Evolutionary conservation across 2,329 filamentous ascomycete species (phyloP), one percentile per base, ranked within the genome.

Genomic region (Colletotrichum liriopes): DNA sequence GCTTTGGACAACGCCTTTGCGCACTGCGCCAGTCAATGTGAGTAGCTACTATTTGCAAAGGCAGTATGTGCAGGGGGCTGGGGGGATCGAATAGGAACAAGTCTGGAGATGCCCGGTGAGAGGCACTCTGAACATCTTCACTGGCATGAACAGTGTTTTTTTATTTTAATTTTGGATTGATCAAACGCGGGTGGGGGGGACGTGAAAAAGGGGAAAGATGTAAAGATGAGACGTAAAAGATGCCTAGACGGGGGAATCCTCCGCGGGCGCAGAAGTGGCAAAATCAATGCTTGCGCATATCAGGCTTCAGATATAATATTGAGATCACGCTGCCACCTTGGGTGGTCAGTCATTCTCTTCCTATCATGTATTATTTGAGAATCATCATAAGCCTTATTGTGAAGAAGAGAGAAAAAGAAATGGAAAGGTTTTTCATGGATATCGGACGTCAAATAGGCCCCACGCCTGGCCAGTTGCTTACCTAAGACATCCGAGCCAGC

Each of bases 341-440:
- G 78, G 82, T 82, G 81, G 86, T 84, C 86, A 84, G 88, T 91
- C 88, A 91, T 85, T 87, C 89, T 91, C 89, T 91, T 91, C 89
- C 89, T 91, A 91, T 91, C 87, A 89, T 89, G 82, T 81, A 79
- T 83, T 86, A 85, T 84, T 75, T 81, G 79, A 81, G 80, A 82
- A 89, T 91, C 89, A 91, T 91, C 89, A 91, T 80, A 69, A 90
- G 88, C 89, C 85, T 80, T 81, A 75, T 80, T 81, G 79, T 76
- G 72, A 78, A 79, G 75, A 77, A 79, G 75, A 78, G 78, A 76
- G 77, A 74, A 76, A 76, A 76, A 76, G 55, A 55, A 66, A 60
- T 75, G 60, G 73, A 78, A 75, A 63, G 62, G 58, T 73, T 76
- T 73, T n/a, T 67, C 60, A 71, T 37, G 47, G 61, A 59, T 72